These are phyloP conservation scores for Cercospora berteroae DNA, from an alignment of 2,329 filamentous ascomycete species.

Conservation along the genomic window DNA sequence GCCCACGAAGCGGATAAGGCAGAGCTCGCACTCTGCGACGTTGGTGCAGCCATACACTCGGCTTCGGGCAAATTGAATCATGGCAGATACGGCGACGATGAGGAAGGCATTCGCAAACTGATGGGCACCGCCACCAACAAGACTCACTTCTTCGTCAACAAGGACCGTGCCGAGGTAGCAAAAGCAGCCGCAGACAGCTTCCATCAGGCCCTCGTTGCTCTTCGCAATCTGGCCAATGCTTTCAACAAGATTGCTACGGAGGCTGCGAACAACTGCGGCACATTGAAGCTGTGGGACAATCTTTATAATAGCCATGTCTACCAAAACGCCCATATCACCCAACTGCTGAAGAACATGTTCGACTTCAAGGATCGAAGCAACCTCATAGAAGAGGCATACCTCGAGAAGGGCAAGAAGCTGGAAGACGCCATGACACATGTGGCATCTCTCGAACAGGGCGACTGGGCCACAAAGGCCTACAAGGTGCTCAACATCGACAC, in stretches of 20 bases:
- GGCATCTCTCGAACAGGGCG: background rate
- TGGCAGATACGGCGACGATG: no score
- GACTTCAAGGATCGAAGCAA: background rate
- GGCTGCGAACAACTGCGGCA: background rate
- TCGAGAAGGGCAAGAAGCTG: background rate
- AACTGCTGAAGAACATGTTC: rapidly evolving
- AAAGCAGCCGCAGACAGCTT: background rate
- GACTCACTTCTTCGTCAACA: background rate
- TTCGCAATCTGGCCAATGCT: background rate
- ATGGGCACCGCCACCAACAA: no score
- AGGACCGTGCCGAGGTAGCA: background rate
- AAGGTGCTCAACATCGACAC: background rate
- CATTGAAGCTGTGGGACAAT: background rate
- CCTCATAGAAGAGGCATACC: background rate
- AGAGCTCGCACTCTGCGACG: no score
- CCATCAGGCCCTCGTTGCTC: background rate
- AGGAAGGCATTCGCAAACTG: no score
- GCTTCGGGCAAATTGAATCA: no score
- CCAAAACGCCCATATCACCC: background rate
- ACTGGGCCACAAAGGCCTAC: background rate
- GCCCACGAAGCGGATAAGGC: no score
- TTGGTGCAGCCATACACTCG: no score
- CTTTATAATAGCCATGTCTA: background rate
- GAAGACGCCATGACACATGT: background rate
- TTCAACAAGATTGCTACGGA: background rate